Conservation (phyloP, 805 yeast genomes). For the Blastobotrys chiropterorum region DNA sequence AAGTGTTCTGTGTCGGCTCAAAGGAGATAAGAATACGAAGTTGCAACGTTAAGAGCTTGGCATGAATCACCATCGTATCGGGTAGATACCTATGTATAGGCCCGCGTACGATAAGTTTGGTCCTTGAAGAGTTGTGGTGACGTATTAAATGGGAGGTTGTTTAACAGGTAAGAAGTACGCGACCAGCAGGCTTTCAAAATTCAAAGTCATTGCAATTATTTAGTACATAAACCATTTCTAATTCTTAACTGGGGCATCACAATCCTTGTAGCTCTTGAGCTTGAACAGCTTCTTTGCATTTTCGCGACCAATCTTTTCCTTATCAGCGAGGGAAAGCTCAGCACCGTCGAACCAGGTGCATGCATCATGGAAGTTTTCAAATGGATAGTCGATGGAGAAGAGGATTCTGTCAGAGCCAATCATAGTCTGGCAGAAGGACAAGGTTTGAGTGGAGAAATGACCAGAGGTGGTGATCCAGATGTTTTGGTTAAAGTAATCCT, state of each 20-base stretch:
- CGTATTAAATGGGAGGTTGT: no score
- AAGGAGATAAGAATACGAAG: no score
- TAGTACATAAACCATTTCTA: neutral
- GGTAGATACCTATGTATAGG: no score
- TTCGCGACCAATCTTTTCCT: neutral
- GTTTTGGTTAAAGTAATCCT: neutral
- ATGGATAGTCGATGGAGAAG: neutral
- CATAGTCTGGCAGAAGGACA: neutral
- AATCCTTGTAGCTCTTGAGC: neutral
- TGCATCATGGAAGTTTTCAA: neutral
- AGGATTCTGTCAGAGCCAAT: neutral
- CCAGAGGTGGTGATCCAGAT: neutral
- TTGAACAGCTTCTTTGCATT: neutral
- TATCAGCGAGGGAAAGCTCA: neutral
- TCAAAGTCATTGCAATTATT: no score
- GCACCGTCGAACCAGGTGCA: neutral
- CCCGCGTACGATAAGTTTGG: no score
- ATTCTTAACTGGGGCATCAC: neutral
- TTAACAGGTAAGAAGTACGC: no score
- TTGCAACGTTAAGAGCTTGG: no score
- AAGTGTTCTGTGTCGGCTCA: no score
- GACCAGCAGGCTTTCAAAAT: no score
- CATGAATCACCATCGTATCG: no score
- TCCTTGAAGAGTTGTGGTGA: no score
- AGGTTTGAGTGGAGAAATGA: neutral